Evolutionary conservation across 2,329 filamentous ascomycete species (phyloP).

Genomic region (Ustilaginoidea virens): DNA sequence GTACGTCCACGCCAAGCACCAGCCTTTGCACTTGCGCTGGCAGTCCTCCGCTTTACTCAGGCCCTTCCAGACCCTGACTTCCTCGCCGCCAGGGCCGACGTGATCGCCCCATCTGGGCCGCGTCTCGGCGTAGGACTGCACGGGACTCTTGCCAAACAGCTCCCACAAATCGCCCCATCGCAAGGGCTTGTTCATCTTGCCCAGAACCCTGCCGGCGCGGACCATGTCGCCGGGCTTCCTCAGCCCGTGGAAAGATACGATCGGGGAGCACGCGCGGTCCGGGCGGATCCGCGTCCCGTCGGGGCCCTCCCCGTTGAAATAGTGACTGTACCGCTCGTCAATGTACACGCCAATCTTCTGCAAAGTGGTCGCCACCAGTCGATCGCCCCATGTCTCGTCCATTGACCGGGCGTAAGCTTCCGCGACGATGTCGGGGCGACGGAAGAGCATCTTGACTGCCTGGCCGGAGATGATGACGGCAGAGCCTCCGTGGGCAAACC

Average conservation of each 20-base stretch:
- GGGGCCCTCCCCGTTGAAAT: slow-evolving; percentile 41
- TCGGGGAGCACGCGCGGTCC: slow-evolving; percentile 37
- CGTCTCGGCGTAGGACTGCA: slow-evolving; percentile 20
- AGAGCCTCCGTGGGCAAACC: slow-evolving; percentile 43
- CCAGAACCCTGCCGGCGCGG: slow-evolving; percentile 25
- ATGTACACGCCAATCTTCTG: slow-evolving; percentile 38
- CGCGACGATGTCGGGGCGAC: slow-evolving; percentile 24
- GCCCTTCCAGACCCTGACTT: slow-evolving; percentile 20
- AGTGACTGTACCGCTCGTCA: slow-evolving; percentile 35
- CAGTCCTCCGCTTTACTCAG: slow-evolving; percentile 27
- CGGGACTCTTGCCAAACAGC: slow-evolving; percentile 26
- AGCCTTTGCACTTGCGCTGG: slow-evolving; percentile 22
- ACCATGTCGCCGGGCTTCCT: slow-evolving; percentile 29
- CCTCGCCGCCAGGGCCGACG: slow-evolving; percentile 33
- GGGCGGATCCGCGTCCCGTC: slow-evolving; percentile 29
- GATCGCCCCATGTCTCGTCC: slow-evolving; percentile 37
- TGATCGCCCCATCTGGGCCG: slow-evolving; percentile 24
- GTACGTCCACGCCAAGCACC: slow-evolving; percentile 37
- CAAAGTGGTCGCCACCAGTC: slow-evolving; percentile 35
- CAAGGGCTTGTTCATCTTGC: slow-evolving; percentile 21
- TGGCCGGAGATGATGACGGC: slow-evolving; percentile 35
- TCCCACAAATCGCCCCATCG: slow-evolving; percentile 35
- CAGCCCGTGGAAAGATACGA: slow-evolving; percentile 38
- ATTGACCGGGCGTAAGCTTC: slow-evolving; percentile 31
- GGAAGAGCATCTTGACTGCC: slow-evolving; percentile 31